Evolutionary conservation across 306 rosid genomes (phyloP).

Genomic region (Senna tora): DNA sequence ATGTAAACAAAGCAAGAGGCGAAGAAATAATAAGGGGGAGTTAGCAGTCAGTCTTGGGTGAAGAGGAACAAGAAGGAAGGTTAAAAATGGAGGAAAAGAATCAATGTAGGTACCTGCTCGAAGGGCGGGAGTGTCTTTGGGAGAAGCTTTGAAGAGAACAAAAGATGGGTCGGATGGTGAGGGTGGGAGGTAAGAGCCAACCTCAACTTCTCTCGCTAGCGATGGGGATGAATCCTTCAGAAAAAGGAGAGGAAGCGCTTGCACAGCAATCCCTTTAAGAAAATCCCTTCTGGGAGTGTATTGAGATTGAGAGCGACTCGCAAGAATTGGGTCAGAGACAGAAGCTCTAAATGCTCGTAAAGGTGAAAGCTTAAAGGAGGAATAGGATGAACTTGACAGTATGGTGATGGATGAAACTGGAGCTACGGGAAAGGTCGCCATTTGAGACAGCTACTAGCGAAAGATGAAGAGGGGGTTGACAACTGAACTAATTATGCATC

Average conservation of each 20-base stretch:
- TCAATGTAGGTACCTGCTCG: conserved; percentile 75
- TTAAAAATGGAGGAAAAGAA: background rate
- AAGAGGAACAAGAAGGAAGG: background rate
- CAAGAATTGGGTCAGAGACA: conserved; percentile 24
- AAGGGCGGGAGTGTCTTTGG: conserved; percentile 94
- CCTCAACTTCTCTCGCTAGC: conserved; percentile 68
- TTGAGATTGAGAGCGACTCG: conserved; percentile 1
- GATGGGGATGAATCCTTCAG: conserved; percentile 45
- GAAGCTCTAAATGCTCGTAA: conserved; percentile 43
- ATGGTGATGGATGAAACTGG: conserved; percentile 41
- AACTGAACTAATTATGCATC: too few species aligned
- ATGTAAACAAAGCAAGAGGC: background rate
- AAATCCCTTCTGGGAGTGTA: conserved; percentile 61
- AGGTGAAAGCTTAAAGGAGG: conserved; percentile 26
- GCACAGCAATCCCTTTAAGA: conserved; percentile 58
- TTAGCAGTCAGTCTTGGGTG: background rate
- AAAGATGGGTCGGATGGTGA: conserved; percentile 76
- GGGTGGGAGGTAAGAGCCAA: conserved; percentile 84
- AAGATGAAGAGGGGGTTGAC: conserved; percentile 5
- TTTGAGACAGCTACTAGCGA: conserved; percentile 14
- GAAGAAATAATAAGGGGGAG: background rate
- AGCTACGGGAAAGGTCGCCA: conserved; percentile 47
- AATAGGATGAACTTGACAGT: conserved; percentile 2
- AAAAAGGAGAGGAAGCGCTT: conserved; percentile 54
- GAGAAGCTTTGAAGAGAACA: conserved; percentile 82